These are phyloP conservation scores for Bruguiera gymnorhiza DNA, from an alignment of 345 rosid species.

Conservation along the genomic window DNA sequence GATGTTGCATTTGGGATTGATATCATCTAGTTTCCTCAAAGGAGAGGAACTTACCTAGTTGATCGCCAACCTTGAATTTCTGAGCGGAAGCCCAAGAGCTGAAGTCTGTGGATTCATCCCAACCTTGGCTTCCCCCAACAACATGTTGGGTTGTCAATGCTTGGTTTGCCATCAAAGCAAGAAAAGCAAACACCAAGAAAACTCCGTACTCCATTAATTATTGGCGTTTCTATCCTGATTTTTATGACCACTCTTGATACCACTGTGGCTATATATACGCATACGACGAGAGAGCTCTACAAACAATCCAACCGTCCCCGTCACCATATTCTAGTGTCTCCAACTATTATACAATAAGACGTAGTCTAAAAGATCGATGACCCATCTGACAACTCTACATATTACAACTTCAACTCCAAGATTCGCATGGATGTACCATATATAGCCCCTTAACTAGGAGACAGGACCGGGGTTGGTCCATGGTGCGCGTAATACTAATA, in stretches of 20 bases:
- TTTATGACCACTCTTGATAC: neutral
- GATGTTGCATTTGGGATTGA: neutral
- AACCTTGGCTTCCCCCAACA: conserved; percentile 91
- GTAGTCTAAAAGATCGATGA: conserved; percentile 7
- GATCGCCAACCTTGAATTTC: conserved; percentile 80
- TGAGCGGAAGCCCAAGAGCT: conserved; percentile 61
- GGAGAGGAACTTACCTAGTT: conserved; percentile 44
- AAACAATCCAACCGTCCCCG: neutral
- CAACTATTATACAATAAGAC: neutral
- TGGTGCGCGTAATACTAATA: too few relatives aligned
- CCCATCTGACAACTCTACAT: neutral
- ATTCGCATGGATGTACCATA: neutral
- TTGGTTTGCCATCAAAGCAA: conserved; percentile 31
- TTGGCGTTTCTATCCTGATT: neutral
- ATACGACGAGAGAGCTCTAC: neutral
- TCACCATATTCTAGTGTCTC: conserved; percentile 5
- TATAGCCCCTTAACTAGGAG: neutral
- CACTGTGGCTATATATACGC: conserved; percentile 15
- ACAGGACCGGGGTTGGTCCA: too few relatives aligned
- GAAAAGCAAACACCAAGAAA: conserved; percentile 31
- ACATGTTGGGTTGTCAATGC: conserved; percentile 52
- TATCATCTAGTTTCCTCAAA: too few relatives aligned
- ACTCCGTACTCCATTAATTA: conserved; percentile 22
- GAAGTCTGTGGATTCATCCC: conserved; percentile 77
- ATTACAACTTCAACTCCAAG: conserved; percentile 6